Evolutionary conservation across 345 rosid species (phyloP).

Genomic region (Balakata baccata): DNA sequence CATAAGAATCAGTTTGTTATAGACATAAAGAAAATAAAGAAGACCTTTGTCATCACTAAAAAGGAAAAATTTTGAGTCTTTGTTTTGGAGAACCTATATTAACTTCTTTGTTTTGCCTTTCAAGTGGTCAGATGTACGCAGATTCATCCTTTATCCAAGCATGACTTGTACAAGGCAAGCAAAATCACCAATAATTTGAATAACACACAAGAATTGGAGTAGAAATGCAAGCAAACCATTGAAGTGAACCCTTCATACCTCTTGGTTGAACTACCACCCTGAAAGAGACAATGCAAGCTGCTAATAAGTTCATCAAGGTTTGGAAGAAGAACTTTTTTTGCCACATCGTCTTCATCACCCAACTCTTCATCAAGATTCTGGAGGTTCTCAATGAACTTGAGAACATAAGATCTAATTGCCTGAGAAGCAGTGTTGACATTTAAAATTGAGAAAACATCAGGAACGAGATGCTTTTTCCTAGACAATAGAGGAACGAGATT

Average conservation of each 20-base stretch:
- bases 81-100: not conserved
- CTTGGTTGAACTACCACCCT: slow-evolving; percentile 45
- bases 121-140: not conserved
- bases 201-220: not conserved
- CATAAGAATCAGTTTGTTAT: not conserved
- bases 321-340: slow-evolving; percentile 44
- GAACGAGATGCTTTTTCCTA: slow-evolving; percentile 64
- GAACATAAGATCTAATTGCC: slow-evolving; percentile 61
- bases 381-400: slow-evolving; percentile 76
- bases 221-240: not conserved
- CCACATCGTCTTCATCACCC: slow-evolving; percentile 43
- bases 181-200: not conserved
- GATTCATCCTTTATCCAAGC: not conserved
- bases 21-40: not conserved
- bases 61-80: not conserved
- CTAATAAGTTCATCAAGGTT: slow-evolving; percentile 55
- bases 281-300: slow-evolving; percentile 67
- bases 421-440: slow-evolving; percentile 69
- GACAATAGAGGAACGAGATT: slow-evolving; percentile 52
- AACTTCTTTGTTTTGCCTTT: not conserved
- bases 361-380: slow-evolving; percentile 59
- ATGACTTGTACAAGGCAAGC: not conserved
- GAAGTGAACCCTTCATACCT: slow-evolving; percentile 43
- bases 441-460: slow-evolving; percentile 78
- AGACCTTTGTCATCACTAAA: not conserved